A percentile compares a stretch with the other conserved stretches of the same genome.
phyloP scores from a whole-genome alignment of 2,329 filamentous ascomycete species.

The Balansia obtecta region DNA sequence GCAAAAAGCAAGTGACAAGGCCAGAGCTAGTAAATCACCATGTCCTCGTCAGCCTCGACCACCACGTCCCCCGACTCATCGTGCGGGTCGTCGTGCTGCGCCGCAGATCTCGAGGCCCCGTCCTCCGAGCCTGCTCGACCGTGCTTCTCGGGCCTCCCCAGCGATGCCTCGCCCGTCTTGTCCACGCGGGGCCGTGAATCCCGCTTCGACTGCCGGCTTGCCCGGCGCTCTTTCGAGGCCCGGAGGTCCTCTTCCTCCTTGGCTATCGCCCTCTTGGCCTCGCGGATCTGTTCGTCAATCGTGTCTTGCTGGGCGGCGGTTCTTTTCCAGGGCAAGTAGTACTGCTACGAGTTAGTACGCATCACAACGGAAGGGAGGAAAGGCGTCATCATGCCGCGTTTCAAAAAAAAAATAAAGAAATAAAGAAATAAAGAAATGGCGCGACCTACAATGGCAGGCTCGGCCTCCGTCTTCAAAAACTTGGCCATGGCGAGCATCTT shows the following conservation, averaged over 20 bases:
- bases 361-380: too few species aligned
- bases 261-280: constrained; percentile 50
- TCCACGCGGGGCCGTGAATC: constrained; percentile 4
- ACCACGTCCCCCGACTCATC: constrained; percentile 68
- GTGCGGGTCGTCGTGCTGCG: constrained; percentile 36
- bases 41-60: constrained; percentile 78
- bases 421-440: too few species aligned
- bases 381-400: not conserved
- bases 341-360: constrained; percentile 35
- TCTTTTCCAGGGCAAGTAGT: constrained; percentile 75
- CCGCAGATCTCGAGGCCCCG: not conserved
- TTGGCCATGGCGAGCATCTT: constrained; percentile 60
- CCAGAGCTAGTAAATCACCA: constrained; percentile 64
- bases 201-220: constrained; percentile 12
- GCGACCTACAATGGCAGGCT: constrained; percentile 58
- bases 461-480: constrained; percentile 58
- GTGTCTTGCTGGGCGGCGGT: constrained; percentile 53
- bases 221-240: constrained; percentile 27
- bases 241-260: constrained; percentile 54
- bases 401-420: too few species aligned
- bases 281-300: constrained; percentile 58
- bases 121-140: not conserved
- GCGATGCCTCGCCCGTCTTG: constrained; percentile 20
- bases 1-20: not conserved
- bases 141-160: not conserved